Evolutionary conservation across 305 asterid species (phyloP).

Genomic region (Fraxinus xanthoxyloides): DNA sequence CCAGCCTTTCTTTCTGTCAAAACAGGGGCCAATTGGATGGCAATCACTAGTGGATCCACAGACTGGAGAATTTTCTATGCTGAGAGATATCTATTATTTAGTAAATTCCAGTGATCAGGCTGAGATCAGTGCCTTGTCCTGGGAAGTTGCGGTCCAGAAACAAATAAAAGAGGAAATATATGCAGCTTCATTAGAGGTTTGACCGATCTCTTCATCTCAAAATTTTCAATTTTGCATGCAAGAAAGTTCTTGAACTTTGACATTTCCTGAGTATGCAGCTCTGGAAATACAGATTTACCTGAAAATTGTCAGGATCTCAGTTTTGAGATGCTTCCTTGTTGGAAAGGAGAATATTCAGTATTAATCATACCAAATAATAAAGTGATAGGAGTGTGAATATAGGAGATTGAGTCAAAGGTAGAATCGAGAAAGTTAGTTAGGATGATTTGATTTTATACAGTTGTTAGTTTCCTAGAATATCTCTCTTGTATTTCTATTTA

Average conservation of each 20-base stretch:
- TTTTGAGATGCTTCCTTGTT: constrained; percentile 15
- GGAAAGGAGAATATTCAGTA: neutral
- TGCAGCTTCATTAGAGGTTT: constrained; percentile 81
- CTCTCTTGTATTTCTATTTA: neutral
- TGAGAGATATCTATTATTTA: constrained; percentile 64
- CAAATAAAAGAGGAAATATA: constrained; percentile 89
- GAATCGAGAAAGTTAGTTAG: neutral
- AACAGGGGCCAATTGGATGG: constrained; percentile 96
- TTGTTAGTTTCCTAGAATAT: neutral
- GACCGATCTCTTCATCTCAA: constrained; percentile 20
- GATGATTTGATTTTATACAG: neutral
- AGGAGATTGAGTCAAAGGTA: neutral
- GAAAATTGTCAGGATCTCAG: constrained; percentile 16
- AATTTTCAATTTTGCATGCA: constrained; percentile 20
- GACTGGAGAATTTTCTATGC: constrained; percentile 60
- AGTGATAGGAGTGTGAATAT: neutral
- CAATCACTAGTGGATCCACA: constrained; percentile 71
- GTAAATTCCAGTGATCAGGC: constrained; percentile 65
- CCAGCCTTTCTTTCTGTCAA: constrained; percentile 29
- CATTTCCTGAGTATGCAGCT: constrained; percentile 17
- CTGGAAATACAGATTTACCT: constrained; percentile 1
- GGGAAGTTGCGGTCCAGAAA: constrained; percentile 95
- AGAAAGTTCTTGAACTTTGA: constrained; percentile 9
- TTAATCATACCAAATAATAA: neutral
- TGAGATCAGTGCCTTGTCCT: constrained; percentile 75